Percentiles rank a stretch among this genome's conserved stretches.
phyloP scores from a whole-genome alignment of 352 stramenopile genomes.

The Phytophthora sp. region DNA sequence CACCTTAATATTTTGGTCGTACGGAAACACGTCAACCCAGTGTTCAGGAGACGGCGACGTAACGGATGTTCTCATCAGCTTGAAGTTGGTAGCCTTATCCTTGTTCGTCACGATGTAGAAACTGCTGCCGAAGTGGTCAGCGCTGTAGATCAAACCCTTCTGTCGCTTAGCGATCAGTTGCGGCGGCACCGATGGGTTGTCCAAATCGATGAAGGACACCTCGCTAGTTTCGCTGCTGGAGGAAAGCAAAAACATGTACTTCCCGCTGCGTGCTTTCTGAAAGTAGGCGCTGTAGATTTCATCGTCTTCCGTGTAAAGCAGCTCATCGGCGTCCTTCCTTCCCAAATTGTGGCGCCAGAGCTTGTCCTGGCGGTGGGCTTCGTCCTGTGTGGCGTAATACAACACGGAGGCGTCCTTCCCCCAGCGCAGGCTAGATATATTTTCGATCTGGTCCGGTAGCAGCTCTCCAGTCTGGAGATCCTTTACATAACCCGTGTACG shows the following conservation, averaged over 20 bases:
- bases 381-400: conserved; percentile 95
- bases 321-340: conserved; percentile 69
- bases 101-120: conserved; percentile 96
- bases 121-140: conserved; percentile 87
- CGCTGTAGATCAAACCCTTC: conserved; percentile 80
- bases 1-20: conserved; percentile 83
- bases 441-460: conserved; percentile 77
- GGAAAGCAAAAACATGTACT: conserved; percentile 92
- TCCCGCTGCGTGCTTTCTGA: conserved; percentile 90
- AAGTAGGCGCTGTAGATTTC: conserved; percentile 94
- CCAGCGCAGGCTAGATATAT: conserved; percentile 92
- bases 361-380: conserved; percentile 93
- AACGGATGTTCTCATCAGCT: conserved; percentile 83
- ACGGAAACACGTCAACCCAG: conserved; percentile 91
- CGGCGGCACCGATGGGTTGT: conserved; percentile 50
- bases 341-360: conserved; percentile 93
- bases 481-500: conserved; percentile 92
- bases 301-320: conserved; percentile 96
- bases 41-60: conserved; percentile 51
- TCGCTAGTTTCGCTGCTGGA: conserved; percentile 94
- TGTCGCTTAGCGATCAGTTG: conserved; percentile 70
- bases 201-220: conserved; percentile 76
- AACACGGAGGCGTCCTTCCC: conserved; percentile 89
- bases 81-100: conserved; percentile 93
- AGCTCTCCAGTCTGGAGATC: conserved; percentile 77